phyloP scores from a whole-genome alignment of 495 filamentous ascomycete species.

The Trichoderma gamsii region DNA sequence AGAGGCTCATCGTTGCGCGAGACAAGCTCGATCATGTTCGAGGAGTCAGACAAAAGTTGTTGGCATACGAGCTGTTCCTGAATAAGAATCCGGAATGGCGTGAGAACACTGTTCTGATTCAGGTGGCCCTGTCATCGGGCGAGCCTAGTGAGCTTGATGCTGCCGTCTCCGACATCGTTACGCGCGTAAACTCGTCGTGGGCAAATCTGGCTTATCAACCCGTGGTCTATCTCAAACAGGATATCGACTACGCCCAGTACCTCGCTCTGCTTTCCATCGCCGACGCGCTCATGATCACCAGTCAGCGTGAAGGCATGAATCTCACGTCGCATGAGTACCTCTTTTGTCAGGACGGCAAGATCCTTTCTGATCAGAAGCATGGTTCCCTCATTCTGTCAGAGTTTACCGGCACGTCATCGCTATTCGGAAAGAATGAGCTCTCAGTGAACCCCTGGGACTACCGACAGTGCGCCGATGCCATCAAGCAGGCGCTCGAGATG shows the following conservation, averaged over 20 bases:
- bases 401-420: slow-evolving; percentile 83
- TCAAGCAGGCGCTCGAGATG: slow-evolving; percentile 75
- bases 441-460: slow-evolving; percentile 94
- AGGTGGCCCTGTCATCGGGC: slow-evolving; percentile 83
- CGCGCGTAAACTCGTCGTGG: slow-evolving; percentile 81
- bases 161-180: slow-evolving; percentile 85
- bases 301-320: slow-evolving; percentile 93
- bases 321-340: slow-evolving; percentile 88
- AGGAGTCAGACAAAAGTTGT: slow-evolving; percentile 83
- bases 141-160: slow-evolving; percentile 81
- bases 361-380: slow-evolving; percentile 61
- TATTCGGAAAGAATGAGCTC: slow-evolving; percentile 71
- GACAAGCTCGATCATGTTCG: slow-evolving; percentile 90
- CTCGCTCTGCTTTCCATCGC: slow-evolving; percentile 81
- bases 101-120: slow-evolving; percentile 80
- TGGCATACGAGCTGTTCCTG: slow-evolving; percentile 88
- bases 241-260: slow-evolving; percentile 84
- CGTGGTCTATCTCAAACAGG: slow-evolving; percentile 89
- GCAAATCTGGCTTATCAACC: slow-evolving; percentile 85
- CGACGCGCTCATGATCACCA: slow-evolving; percentile 86
- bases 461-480: slow-evolving; percentile 72
- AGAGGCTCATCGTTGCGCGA: slow-evolving; percentile 81
- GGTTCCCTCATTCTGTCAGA: slow-evolving; percentile 86
- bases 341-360: slow-evolving; percentile 83
- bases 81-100: slow-evolving; percentile 87